Percentiles rank a stretch among this genome's conserved stretches.
These are phyloP conservation scores for Rhytidhysteron rufulum DNA, from an alignment of 2,329 filamentous ascomycete species.

Conservation along the genomic window DNA sequence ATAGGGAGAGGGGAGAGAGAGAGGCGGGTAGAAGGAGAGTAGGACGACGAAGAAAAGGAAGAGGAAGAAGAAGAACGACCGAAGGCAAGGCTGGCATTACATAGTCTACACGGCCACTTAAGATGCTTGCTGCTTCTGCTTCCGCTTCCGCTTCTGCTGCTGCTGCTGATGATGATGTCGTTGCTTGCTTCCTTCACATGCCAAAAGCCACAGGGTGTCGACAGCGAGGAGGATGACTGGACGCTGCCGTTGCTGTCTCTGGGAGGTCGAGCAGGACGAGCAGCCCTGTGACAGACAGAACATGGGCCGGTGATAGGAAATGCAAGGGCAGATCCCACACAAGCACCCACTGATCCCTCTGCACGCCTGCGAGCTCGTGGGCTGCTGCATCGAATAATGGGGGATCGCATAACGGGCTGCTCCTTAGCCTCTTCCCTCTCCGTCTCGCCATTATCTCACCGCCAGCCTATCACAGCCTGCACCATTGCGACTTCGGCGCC, in stretches of 20 bases:
- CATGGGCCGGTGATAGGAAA: neutral
- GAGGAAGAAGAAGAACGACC: neutral
- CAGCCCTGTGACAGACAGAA: constrained; percentile 1
- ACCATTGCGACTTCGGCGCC: neutral
- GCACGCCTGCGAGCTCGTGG: neutral
- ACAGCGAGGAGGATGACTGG: neutral
- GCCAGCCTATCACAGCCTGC: too few species aligned
- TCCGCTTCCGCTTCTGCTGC: too few species aligned
- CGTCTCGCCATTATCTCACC: neutral
- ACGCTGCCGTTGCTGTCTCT: too few species aligned
- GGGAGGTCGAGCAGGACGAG: too few species aligned
- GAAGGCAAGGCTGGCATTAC: too few species aligned
- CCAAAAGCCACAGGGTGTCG: neutral
- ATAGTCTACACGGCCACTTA: too few species aligned
- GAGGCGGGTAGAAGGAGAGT: neutral
- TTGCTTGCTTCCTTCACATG: constrained; percentile 2
- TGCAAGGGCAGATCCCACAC: neutral
- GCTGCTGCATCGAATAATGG: constrained; percentile 1
- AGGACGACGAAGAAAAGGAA: neutral
- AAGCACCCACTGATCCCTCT: too few species aligned
- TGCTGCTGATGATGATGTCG: too few species aligned
- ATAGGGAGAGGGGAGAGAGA: neutral
- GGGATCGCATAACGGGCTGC: neutral
- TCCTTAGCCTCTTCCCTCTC: neutral
- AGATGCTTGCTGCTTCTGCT: too few species aligned